Evolutionary conservation across 768 basidiomycete species (phyloP).

Genomic region (Leccinum sublutescens): DNA sequence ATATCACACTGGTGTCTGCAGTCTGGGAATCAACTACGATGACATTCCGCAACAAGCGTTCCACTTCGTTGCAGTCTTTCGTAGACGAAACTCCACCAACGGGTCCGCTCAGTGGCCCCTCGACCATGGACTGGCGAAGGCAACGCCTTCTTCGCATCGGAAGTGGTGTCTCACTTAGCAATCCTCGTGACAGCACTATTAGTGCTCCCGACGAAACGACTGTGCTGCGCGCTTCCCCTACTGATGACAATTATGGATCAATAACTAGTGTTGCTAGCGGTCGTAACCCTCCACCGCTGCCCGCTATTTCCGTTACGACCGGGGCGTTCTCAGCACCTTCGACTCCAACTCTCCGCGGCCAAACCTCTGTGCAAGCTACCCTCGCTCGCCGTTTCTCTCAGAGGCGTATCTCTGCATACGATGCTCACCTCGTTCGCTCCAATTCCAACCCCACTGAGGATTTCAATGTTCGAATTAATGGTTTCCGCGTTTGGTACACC

Average conservation of each 20-base stretch:
- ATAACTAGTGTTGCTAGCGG: conserved; percentile 33
- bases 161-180: not conserved
- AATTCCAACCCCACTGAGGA: conserved; percentile 41
- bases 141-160: conserved; percentile 60
- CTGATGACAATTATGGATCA: conserved; percentile 55
- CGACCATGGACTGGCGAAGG: conserved; percentile 59
- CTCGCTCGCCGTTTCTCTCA: conserved; percentile 43
- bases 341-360: conserved; percentile 32
- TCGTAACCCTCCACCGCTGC: conserved; percentile 38
- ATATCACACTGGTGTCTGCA: not conserved
- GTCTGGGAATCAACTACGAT: conserved; percentile 9
- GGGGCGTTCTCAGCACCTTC: conserved; percentile 38
- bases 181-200: conserved; percentile 1
- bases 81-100: conserved; percentile 17
- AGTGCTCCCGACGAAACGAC: conserved; percentile 33
- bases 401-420: conserved; percentile 75
- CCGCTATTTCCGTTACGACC: conserved; percentile 32
- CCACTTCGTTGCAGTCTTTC: conserved; percentile 21
- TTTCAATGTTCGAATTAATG: conserved; percentile 70
- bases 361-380: conserved; percentile 33
- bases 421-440: conserved; percentile 42
- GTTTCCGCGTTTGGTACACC: conserved; percentile 82
- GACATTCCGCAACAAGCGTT: conserved; percentile 19
- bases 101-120: conserved; percentile 47
- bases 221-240: conserved; percentile 31